phyloP scores from a whole-genome alignment of 805 yeast genomes.

The Kluyveromyces siamensis region DNA sequence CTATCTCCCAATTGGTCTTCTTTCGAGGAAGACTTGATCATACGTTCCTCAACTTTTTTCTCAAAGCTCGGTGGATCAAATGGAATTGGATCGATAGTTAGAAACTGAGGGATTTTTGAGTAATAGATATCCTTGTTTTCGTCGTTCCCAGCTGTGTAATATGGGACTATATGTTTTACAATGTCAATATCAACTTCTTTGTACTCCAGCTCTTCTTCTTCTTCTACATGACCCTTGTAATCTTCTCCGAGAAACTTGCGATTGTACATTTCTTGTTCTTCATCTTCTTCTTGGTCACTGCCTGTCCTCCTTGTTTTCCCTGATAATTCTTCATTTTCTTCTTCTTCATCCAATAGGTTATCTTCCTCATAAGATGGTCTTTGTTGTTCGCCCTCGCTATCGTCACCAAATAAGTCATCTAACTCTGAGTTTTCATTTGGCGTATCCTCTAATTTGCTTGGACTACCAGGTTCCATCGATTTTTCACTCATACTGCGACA shows the following conservation, averaged over 20 bases:
- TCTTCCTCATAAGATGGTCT: slow-evolving; percentile 15
- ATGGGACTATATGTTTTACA: slow-evolving; percentile 36
- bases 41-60: slow-evolving; percentile 36
- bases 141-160: slow-evolving; percentile 34
- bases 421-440: slow-evolving; percentile 12
- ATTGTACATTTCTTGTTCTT: slow-evolving; percentile 27
- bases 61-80: slow-evolving; percentile 70
- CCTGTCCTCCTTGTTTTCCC: slow-evolving; percentile 4
- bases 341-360: slow-evolving; percentile 13
- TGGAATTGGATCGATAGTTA: slow-evolving; percentile 76
- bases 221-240: slow-evolving; percentile 19
- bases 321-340: slow-evolving; percentile 16
- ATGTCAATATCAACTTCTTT: slow-evolving; percentile 31
- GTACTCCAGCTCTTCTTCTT: slow-evolving; percentile 28
- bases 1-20: slow-evolving; percentile 53
- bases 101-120: slow-evolving; percentile 72
- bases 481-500: background rate
- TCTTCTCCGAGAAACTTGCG: slow-evolving; percentile 29
- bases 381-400: slow-evolving; percentile 16
- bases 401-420: slow-evolving; percentile 37
- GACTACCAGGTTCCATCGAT: slow-evolving; percentile 1
- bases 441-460: slow-evolving; percentile 1
- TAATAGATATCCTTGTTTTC: slow-evolving; percentile 31
- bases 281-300: slow-evolving; percentile 30
- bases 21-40: slow-evolving; percentile 25